A percentile compares a stretch with the other conserved stretches of the same genome.
These are phyloP conservation scores for Penicillium manginii DNA, from an alignment of 495 filamentous ascomycete species.

Conservation along the genomic window DNA sequence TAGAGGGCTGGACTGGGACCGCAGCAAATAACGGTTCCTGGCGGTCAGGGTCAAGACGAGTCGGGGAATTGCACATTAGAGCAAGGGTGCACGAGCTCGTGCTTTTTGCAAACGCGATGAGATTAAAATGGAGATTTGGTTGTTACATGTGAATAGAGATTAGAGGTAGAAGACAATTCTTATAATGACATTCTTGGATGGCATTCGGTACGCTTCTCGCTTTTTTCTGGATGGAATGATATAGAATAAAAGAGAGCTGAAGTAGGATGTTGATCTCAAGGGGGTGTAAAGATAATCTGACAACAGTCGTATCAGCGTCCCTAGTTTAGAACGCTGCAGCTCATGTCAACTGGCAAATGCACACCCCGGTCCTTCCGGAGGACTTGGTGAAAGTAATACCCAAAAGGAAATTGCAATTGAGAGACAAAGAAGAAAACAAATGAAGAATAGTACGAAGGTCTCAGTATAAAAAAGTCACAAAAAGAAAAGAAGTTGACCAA, in stretches of 20 bases:
- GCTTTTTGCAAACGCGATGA: constrained; percentile 2
- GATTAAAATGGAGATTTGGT: background rate
- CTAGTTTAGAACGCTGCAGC: background rate
- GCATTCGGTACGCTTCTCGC: constrained; percentile 23
- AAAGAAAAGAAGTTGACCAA: constrained; percentile 18
- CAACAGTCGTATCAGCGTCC: background rate
- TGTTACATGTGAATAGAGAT: background rate
- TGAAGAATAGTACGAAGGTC: constrained; percentile 18
- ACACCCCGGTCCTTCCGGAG: constrained; percentile 12
- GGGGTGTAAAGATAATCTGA: background rate
- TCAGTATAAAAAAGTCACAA: constrained; percentile 17
- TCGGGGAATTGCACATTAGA: constrained; percentile 26
- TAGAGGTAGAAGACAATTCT: constrained; percentile 1
- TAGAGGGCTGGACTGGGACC: constrained; percentile 20
- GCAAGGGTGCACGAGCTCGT: constrained; percentile 1
- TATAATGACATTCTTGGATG: constrained; percentile 16
- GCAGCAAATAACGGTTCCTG: constrained; percentile 34
- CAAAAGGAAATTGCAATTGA: constrained; percentile 5
- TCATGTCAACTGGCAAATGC: constrained; percentile 6
- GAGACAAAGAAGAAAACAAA: constrained; percentile 3
- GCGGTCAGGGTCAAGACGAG: constrained; percentile 19
- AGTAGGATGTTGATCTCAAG: background rate
- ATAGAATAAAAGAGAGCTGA: constrained; percentile 4
- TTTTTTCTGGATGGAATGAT: constrained; percentile 7
- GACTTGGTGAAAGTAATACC: constrained; percentile 3